Conservation (phyloP, 441 rosid species). For the Syzygium malaccense region DNA sequence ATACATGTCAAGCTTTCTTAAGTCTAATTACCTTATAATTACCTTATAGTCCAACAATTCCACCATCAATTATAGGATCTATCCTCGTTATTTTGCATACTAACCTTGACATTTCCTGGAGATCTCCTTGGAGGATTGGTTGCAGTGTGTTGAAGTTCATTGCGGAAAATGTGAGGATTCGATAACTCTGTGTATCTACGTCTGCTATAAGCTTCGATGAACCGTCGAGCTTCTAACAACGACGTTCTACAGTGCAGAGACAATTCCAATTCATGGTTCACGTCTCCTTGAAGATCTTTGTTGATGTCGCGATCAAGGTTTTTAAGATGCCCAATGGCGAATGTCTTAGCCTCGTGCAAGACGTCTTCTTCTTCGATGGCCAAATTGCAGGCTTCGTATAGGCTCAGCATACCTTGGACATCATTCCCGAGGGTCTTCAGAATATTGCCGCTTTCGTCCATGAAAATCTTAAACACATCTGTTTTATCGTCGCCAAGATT, state of each 20-base stretch:
- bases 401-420: not conserved
- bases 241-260: constrained; percentile 19
- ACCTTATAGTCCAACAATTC: not conserved
- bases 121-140: constrained; percentile 24
- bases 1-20: not conserved
- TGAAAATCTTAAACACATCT: not conserved
- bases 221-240: constrained; percentile 30
- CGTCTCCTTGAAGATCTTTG: not conserved
- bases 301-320: not conserved
- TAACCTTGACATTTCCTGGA: constrained; percentile 20
- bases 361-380: not conserved
- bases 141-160: constrained; percentile 29
- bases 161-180: constrained; percentile 21
- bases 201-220: constrained; percentile 12
- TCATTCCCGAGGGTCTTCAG: not conserved
- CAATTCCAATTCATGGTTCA: constrained; percentile 24
- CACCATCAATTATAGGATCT: not conserved
- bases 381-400: constrained; percentile 3
- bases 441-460: not conserved
- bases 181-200: not conserved
- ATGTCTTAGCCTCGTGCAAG: not conserved
- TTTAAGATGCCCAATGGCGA: not conserved
- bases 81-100: not conserved
- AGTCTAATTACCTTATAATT: not conserved
- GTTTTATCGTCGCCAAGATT: not conserved